Evolutionary conservation across 768 basidiomycete genomes (phyloP), one percentile per base, ranked within the genome.

Genomic region (Arthromyces matolae): DNA sequence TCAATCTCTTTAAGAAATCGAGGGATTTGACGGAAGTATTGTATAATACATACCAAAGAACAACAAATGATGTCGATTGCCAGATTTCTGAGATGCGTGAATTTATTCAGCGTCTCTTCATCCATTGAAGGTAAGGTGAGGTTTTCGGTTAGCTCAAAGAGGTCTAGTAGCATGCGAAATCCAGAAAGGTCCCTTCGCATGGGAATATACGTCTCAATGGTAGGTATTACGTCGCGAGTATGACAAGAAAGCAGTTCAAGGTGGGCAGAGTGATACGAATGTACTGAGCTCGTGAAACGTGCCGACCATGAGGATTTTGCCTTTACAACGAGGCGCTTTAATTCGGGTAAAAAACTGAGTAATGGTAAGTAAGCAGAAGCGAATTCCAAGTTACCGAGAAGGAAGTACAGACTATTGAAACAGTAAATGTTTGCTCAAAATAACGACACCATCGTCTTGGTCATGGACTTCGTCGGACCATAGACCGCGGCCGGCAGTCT

Each of bases 21-120:
- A 28, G n/a, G 31, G 19, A 36, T 29, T 20, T 14, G 41, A 42
- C 38, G 28, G 25, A 46, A 45, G 28, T 28, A 49, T 59, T 37
- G 67, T 34, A n/a, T n/a, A n/a, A n/a, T n/a, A n/a, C n/a, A n/a
- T 60, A 84, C 84, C 64, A 73, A 64, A n/a, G 78, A 74, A 67
- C 75, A 75, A 6, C 71, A 68, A 10, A 81, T 71, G 35, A 84
- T 67, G 53, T 83, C 73, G 8, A 71, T 66, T 1, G 77, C 77
- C 39, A 68, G 57, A 23, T 66, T 58, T 29, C 65, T 69, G 8
- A 83, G 54, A 12, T 59, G 58, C 19, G 43, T 47, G 12, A 78
- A 47, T n/a, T 56, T 45, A 8, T 62, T 55, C 13, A 60, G 52
- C 10, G 59, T 59, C 16, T 55, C 51, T 18, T 56, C 53, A 45